Percentiles rank a stretch among this genome's conserved stretches.
These are phyloP conservation scores for Ascoidea rubescens DNA, from an alignment of 805 yeast genomes.

Conservation along the genomic window DNA sequence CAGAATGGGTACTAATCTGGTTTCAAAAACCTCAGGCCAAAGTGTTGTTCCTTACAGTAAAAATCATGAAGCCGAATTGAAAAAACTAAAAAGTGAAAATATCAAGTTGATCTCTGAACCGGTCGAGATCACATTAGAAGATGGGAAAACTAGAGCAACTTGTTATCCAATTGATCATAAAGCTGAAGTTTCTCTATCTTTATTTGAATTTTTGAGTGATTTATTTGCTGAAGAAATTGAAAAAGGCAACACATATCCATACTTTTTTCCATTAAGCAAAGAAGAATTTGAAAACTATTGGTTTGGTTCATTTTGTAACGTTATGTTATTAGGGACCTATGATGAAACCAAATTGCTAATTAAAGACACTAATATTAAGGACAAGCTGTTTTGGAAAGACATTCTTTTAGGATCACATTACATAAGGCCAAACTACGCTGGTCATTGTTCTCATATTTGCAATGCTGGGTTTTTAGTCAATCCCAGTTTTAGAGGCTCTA, in stretches of 20 bases:
- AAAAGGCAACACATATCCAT: slow-evolving; percentile 68
- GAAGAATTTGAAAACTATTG: slow-evolving; percentile 51
- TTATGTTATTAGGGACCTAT: slow-evolving; percentile 35
- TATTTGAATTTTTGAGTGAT: slow-evolving; percentile 30
- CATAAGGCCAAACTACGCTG: slow-evolving; percentile 76
- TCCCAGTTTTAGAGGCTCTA: slow-evolving; percentile 38
- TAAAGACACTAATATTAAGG: slow-evolving; percentile 14
- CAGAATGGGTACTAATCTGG: not conserved
- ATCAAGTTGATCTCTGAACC: slow-evolving; percentile 20
- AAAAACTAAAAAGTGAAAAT: not conserved
- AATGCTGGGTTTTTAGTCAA: slow-evolving; percentile 79
- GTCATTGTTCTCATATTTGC: slow-evolving; percentile 76
- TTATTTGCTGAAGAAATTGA: slow-evolving; percentile 55
- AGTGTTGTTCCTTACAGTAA: not conserved
- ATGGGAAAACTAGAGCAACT: slow-evolving; percentile 35
- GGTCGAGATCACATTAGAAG: slow-evolving; percentile 25
- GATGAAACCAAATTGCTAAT: slow-evolving; percentile 4
- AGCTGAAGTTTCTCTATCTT: slow-evolving; percentile 32
- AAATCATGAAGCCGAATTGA: slow-evolving; percentile 2
- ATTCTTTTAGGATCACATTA: slow-evolving; percentile 59
- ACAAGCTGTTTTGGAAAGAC: slow-evolving; percentile 24
- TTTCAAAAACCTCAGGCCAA: not conserved
- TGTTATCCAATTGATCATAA: slow-evolving; percentile 42
- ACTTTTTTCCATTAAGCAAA: slow-evolving; percentile 23
- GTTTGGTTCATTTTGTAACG: slow-evolving; percentile 52